These are phyloP conservation scores for Beauveria caledonica DNA, from an alignment of 2,329 filamentous ascomycete genomes.

Conservation along the genomic window DNA sequence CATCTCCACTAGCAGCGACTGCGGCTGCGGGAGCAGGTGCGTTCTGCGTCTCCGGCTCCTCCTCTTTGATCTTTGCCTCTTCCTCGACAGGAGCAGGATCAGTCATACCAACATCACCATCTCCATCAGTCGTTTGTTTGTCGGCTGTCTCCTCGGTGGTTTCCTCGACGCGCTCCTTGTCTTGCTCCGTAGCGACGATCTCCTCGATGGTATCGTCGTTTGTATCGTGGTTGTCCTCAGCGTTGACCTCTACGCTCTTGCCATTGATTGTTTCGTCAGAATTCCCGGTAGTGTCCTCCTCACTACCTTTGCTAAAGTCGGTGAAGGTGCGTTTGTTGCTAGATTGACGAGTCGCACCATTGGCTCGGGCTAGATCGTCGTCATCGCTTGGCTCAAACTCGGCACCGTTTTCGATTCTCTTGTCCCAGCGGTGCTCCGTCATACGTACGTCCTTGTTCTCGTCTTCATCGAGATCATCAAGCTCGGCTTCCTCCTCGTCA, in stretches of 20 bases:
- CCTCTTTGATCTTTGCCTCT: conserved; percentile 30
- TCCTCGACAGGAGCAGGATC: conserved; percentile 26
- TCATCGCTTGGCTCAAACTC: conserved; percentile 87
- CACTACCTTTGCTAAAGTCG: conserved; percentile 40
- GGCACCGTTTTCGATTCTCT: conserved; percentile 64
- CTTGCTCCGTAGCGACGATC: conserved; percentile 23
- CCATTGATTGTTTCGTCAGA: conserved; percentile 25
- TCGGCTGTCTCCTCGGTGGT: conserved; percentile 16
- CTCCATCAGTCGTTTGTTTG: conserved; percentile 32
- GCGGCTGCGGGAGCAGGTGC: conserved; percentile 14
- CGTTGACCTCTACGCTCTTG: conserved; percentile 21
- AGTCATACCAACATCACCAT: conserved; percentile 45
- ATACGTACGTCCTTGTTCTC: conserved; percentile 75
- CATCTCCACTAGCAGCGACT: conserved; percentile 13
- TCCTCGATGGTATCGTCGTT: conserved; percentile 39
- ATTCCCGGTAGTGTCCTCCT: conserved; percentile 32
- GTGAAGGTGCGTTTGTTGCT: conserved; percentile 43
- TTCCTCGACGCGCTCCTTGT: conserved; percentile 19
- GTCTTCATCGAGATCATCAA: conserved; percentile 71
- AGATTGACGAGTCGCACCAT: conserved; percentile 56
- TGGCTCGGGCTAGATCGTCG: conserved; percentile 66
- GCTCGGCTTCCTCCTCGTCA: conserved; percentile 57
- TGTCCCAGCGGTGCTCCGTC: conserved; percentile 76
- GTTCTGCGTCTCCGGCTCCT: conserved; percentile 28
- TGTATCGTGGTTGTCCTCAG: conserved; percentile 26